These are phyloP conservation scores for Elsinoe necatrix DNA, from an alignment of 2,329 filamentous ascomycete species.

Conservation along the genomic window DNA sequence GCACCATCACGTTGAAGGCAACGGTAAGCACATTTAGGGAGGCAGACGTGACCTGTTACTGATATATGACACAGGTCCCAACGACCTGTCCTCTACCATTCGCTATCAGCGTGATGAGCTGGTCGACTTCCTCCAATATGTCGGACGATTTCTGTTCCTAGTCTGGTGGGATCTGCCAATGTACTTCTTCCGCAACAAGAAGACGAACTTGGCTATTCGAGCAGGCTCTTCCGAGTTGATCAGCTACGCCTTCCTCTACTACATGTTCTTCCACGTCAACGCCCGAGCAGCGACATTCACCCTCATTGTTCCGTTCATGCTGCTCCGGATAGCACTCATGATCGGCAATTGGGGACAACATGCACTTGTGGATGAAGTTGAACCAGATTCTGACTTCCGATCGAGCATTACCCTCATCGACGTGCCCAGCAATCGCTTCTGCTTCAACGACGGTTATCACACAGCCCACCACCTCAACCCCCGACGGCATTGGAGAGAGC, in stretches of 20 bases:
- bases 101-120: constrained; percentile 65
- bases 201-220: constrained; percentile 46
- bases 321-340: constrained; percentile 66
- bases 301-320: constrained; percentile 56
- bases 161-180: constrained; percentile 66
- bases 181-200: constrained; percentile 62
- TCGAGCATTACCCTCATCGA: constrained; percentile 75
- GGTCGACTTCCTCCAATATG: constrained; percentile 60
- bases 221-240: constrained; percentile 53
- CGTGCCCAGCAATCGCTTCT: constrained; percentile 69
- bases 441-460: constrained; percentile 77
- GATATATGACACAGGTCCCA: constrained; percentile 39
- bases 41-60: not conserved
- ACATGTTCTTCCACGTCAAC: constrained; percentile 43
- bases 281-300: constrained; percentile 53
- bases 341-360: constrained; percentile 80
- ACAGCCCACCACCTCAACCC: constrained; percentile 75
- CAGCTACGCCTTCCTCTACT: constrained; percentile 47
- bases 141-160: constrained; percentile 64
- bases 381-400: constrained; percentile 68
- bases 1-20: constrained; percentile 75
- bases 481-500: constrained; percentile 70
- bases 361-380: constrained; percentile 65
- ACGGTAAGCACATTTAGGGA: constrained; percentile 36
- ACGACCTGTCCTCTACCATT: constrained; percentile 67